These are phyloP conservation scores for Potentilla sterilis DNA, from an alignment of 306 rosid genomes.

Conservation along the genomic window DNA sequence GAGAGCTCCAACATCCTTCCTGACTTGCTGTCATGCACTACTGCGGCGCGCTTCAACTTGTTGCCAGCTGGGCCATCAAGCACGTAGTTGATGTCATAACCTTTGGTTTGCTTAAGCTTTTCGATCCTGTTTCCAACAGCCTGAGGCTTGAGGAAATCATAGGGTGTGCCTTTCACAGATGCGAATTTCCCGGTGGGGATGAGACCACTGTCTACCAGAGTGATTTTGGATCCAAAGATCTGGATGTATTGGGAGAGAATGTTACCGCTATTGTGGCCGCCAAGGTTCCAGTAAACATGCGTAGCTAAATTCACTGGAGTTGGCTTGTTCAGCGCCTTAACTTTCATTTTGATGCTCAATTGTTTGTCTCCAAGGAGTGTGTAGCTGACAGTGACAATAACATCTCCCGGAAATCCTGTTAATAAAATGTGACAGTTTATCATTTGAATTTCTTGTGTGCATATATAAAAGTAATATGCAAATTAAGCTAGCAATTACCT, in stretches of 20 bases:
- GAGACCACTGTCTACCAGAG: slow-evolving; percentile 50
- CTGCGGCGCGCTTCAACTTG: slow-evolving; percentile 44
- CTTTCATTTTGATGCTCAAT: slow-evolving; percentile 54
- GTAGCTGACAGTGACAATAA: slow-evolving; percentile 56
- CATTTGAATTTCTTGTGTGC: not conserved
- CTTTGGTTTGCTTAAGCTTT: slow-evolving; percentile 33
- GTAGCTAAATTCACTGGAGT: slow-evolving; percentile 83
- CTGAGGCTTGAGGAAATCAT: slow-evolving; percentile 68
- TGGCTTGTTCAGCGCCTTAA: slow-evolving; percentile 72
- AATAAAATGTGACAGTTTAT: not conserved
- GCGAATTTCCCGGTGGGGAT: slow-evolving; percentile 76
- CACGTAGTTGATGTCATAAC: slow-evolving; percentile 77
- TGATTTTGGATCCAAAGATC: slow-evolving; percentile 66
- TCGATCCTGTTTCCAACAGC: slow-evolving; percentile 61
- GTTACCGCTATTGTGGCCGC: slow-evolving; percentile 71
- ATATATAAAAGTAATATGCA: not conserved
- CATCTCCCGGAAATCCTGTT: slow-evolving; percentile 89
- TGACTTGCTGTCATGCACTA: slow-evolving; percentile 54
- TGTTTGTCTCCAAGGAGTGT: slow-evolving; percentile 38
- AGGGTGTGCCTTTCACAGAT: slow-evolving; percentile 61
- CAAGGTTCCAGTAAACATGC: slow-evolving; percentile 85
- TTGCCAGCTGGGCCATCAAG: slow-evolving; percentile 40
- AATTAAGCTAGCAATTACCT: slow-evolving; percentile 37
- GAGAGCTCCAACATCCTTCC: slow-evolving; percentile 59
- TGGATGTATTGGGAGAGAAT: slow-evolving; percentile 54